These are phyloP conservation scores for Coniochaeta sp. DNA, from an alignment of 2,329 filamentous ascomycete genomes.

Conservation along the genomic window DNA sequence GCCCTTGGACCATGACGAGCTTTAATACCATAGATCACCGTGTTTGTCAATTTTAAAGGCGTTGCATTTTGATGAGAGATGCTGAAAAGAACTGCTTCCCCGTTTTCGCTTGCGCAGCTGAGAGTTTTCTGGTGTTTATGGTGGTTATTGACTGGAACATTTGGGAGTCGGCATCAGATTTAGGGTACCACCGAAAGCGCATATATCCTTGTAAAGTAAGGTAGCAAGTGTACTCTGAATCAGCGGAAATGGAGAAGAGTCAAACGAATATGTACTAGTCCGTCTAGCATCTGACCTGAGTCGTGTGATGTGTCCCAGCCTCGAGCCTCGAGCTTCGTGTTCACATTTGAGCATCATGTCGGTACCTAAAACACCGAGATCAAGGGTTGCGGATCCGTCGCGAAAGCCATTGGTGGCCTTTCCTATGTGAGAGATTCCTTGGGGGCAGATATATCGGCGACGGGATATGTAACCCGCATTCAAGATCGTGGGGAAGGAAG, in stretches of 20 bases:
- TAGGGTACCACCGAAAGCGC: neutral
- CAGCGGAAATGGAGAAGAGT: neutral
- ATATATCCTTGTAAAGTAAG: neutral
- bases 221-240: neutral
- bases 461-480: too few species aligned
- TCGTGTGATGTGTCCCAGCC: too few species aligned
- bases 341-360: too few species aligned
- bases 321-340: too few species aligned
- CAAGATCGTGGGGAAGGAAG: too few species aligned
- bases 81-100: constrained; percentile 1
- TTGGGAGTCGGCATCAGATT: neutral
- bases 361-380: too few species aligned
- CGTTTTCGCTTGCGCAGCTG: neutral
- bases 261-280: neutral
- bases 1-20: constrained; percentile 64
- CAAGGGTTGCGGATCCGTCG: too few species aligned
- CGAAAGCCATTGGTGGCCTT: too few species aligned
- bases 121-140: constrained; percentile 1
- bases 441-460: too few species aligned
- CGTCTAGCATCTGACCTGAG: too few species aligned
- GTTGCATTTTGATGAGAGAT: constrained; percentile 13
- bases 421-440: too few species aligned
- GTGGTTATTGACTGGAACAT: constrained; percentile 1
- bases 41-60: constrained; percentile 10
- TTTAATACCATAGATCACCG: constrained; percentile 34